Percentiles rank a stretch among this genome's conserved stretches.
These are phyloP conservation scores for Rubus parviflorus DNA, from an alignment of 306 rosid species.

Conservation along the genomic window DNA sequence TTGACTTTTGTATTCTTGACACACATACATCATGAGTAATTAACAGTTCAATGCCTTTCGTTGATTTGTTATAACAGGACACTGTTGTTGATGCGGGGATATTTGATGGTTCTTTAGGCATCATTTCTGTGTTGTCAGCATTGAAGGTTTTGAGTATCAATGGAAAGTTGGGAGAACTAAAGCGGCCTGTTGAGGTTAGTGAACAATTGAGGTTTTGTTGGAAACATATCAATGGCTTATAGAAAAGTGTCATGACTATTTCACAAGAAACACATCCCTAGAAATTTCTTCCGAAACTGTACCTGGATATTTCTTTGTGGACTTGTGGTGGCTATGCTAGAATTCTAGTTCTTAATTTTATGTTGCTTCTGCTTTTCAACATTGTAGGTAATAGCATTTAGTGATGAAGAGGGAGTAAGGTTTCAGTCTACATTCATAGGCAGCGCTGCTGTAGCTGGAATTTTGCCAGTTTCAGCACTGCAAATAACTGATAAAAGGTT, in stretches of 20 bases:
- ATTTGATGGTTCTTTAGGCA: constrained; percentile 88
- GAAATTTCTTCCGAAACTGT: neutral
- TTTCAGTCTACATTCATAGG: constrained; percentile 95
- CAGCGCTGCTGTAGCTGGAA: constrained; percentile 86
- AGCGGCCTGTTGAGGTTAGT: constrained; percentile 83
- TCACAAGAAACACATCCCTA: neutral
- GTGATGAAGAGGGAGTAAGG: constrained; percentile 97
- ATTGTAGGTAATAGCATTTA: constrained; percentile 85
- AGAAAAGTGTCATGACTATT: neutral
- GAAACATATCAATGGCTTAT: neutral
- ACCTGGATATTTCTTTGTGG: neutral
- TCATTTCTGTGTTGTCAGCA: constrained; percentile 80
- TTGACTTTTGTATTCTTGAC: neutral
- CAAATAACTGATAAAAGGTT: constrained; percentile 83
- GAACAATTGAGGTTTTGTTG: constrained; percentile 7
- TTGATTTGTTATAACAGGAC: constrained; percentile 47
- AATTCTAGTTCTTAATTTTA: neutral
- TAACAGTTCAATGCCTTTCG: constrained; percentile 3
- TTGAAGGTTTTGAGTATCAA: constrained; percentile 61
- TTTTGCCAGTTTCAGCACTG: constrained; percentile 61
- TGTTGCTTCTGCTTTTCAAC: constrained; percentile 24
- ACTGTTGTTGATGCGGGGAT: constrained; percentile 95
- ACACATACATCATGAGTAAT: neutral
- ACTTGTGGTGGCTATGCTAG: constrained; percentile 4
- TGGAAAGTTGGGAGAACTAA: constrained; percentile 57